phyloP scores from a whole-genome alignment of 108 stramenopile genomes.

The Cyclotella baltica region DNA sequence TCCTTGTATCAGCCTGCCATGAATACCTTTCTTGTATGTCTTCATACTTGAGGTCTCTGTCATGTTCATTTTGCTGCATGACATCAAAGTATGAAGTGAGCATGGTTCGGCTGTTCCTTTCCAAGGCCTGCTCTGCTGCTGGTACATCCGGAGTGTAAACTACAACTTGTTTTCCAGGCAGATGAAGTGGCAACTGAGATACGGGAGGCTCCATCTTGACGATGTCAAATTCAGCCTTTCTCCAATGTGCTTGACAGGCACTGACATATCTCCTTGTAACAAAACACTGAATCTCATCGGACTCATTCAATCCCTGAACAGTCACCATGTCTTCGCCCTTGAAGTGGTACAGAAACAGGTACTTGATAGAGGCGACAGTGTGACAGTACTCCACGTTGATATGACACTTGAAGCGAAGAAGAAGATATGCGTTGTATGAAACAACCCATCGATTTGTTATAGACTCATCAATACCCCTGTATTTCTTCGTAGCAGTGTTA shows the following conservation, averaged over 20 bases:
- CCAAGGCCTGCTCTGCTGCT: neutral
- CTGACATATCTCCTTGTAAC: too few species aligned
- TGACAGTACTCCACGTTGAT: too few species aligned
- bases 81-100: neutral
- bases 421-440: conserved; percentile 27
- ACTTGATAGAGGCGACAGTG: too few species aligned
- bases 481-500: neutral
- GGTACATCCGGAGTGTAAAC: neutral
- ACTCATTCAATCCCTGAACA: neutral
- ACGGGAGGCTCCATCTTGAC: neutral
- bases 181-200: neutral
- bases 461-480: neutral
- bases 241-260: too few species aligned
- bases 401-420: too few species aligned
- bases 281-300: too few species aligned
- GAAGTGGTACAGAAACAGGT: too few species aligned
- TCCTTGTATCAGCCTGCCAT: too few species aligned
- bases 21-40: too few species aligned
- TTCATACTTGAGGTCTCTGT: neutral
- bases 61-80: neutral
- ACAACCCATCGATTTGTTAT: conserved; percentile 23
- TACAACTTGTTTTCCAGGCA: neutral
- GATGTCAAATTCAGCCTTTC: too few species aligned
- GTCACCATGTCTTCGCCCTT: too few species aligned
- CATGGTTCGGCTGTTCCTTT: neutral